Evolutionary conservation across 805 yeast genomes (phyloP).

Genomic region (Candida caryicola): DNA sequence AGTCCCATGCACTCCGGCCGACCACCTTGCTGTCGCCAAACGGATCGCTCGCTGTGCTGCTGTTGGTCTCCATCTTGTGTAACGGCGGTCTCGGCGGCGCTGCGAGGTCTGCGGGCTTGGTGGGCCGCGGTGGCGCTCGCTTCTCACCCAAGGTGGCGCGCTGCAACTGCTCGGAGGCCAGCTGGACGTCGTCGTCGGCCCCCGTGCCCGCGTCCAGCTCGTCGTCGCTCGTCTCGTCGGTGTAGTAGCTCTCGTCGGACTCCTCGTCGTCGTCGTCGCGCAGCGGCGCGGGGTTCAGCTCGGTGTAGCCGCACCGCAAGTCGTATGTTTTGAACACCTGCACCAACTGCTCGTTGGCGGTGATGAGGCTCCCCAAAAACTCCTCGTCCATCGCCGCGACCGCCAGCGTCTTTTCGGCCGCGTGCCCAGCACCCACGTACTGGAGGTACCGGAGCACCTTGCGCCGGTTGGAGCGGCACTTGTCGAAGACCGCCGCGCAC

Average conservation of each 20-base stretch:
- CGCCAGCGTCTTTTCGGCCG: slow-evolving; percentile 24
- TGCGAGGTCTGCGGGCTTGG: slow-evolving; percentile 16
- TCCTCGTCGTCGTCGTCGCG: slow-evolving; percentile 25
- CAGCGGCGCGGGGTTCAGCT: slow-evolving; percentile 38
- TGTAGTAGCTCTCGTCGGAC: slow-evolving; percentile 37
- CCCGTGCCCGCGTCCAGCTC: no score
- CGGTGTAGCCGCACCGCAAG: slow-evolving; percentile 41
- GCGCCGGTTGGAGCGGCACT: slow-evolving; percentile 72
- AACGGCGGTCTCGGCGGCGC: slow-evolving; percentile 12
- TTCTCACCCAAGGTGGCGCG: slow-evolving; percentile 10
- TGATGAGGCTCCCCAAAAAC: slow-evolving; percentile 79
- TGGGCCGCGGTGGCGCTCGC: slow-evolving; percentile 25
- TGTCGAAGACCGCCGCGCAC: slow-evolving; percentile 65
- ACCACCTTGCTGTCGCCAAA: slow-evolving; percentile 34
- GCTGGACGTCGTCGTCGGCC: slow-evolving; percentile 15
- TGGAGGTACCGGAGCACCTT: slow-evolving; percentile 80
- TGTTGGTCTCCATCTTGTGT: slow-evolving; percentile 22
- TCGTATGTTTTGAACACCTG: slow-evolving; percentile 69
- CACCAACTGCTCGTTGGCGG: slow-evolving; percentile 89
- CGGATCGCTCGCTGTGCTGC: slow-evolving; percentile 33
- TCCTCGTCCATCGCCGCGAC: slow-evolving; percentile 58
- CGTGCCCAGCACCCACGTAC: slow-evolving; percentile 56
- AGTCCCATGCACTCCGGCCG: neutral
- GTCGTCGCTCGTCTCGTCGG: slow-evolving; percentile 30
- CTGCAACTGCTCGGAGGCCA: slow-evolving; percentile 6